Evolutionary conservation across 2,329 filamentous ascomycete genomes (phyloP), one percentile per base, ranked within the genome.

Genomic region (Pseudocercospora macadamiae): DNA sequence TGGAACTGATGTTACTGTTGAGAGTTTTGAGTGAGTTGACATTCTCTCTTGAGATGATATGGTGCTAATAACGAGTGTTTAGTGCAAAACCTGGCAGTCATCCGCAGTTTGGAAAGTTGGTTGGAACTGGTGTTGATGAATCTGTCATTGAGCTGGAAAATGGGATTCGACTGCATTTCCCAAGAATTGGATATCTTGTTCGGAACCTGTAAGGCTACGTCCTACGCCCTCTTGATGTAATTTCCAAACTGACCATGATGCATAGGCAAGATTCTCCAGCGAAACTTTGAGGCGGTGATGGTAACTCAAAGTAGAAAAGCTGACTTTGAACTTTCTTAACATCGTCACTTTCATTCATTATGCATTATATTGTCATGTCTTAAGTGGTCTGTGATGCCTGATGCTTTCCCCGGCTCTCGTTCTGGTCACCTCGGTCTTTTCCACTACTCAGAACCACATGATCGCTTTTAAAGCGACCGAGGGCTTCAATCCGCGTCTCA

Each of bases 131-230:
- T n/a, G 39, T 52, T 19, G 54, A 68, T 30, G 68, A 71, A 54
- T 51, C 68, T 23, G 66, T 71, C 37, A 53, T 73, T 19, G 68
- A 70, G 45, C 51, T 71, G 30, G 32, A 34, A 3, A 63, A 67
- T 60, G 68, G 68, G 9, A 54, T 73, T 19, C 60, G 64, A 0
- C 39, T 76, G 26, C 75, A 78, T 52, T 77, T 77, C 56, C 75
- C 76, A 0, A 66, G 72, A 19, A 26, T 45, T 21, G 39, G 39
- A 14, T 45, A 45, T 25, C 7, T 45, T 16, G 39, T 45, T 25
- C 18, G 39, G 39, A 45, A 45, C 14, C 23, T 45, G 39, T 45
- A 12, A 45, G 39, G 14, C 18, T 18, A 9, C 37, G 3, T 47
- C 3, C 26, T 28, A 47, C 21, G 21, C n/a, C 21, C 34, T 37